phyloP scores from a whole-genome alignment of 345 rosid genomes.

The Reutealis trisperma region DNA sequence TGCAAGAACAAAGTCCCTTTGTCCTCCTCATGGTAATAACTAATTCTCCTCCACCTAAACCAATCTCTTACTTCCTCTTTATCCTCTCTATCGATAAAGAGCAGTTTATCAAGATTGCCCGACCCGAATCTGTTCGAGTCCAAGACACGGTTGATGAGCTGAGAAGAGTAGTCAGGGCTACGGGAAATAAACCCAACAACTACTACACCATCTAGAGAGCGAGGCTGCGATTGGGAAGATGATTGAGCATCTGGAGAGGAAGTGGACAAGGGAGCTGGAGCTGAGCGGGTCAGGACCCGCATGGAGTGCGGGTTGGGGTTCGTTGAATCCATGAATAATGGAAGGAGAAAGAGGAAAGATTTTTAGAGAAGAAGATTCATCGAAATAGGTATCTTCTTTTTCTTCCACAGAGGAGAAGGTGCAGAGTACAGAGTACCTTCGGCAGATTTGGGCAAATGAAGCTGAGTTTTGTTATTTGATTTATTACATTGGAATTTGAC shows the following conservation, averaged over 20 bases:
- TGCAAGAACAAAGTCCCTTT: slow-evolving; percentile 67
- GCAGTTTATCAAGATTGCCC: slow-evolving; percentile 43
- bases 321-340: slow-evolving; percentile 45
- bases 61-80: slow-evolving; percentile 55
- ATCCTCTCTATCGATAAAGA: slow-evolving; percentile 41
- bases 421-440: too few relatives aligned
- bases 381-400: not conserved
- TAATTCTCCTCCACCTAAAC: slow-evolving; percentile 63
- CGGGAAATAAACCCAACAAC: slow-evolving; percentile 74
- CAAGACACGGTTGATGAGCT: slow-evolving; percentile 64
- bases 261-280: slow-evolving; percentile 19
- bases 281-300: slow-evolving; percentile 77
- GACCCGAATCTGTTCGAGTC: slow-evolving; percentile 71
- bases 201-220: slow-evolving; percentile 49
- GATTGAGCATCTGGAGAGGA: slow-evolving; percentile 31
- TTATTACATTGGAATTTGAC: too few relatives aligned
- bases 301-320: slow-evolving; percentile 43
- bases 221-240: slow-evolving; percentile 26
- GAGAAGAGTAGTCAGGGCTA: slow-evolving; percentile 53
- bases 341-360: not conserved
- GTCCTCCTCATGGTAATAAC: slow-evolving; percentile 64
- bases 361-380: not conserved
- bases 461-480: too few relatives aligned
- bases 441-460: too few relatives aligned
- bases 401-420: too few relatives aligned